Evolutionary conservation across 225 moss, liverwort and hornwort species (phyloP).

Genomic region (Bryoerythrophyllum caledonicum): DNA sequence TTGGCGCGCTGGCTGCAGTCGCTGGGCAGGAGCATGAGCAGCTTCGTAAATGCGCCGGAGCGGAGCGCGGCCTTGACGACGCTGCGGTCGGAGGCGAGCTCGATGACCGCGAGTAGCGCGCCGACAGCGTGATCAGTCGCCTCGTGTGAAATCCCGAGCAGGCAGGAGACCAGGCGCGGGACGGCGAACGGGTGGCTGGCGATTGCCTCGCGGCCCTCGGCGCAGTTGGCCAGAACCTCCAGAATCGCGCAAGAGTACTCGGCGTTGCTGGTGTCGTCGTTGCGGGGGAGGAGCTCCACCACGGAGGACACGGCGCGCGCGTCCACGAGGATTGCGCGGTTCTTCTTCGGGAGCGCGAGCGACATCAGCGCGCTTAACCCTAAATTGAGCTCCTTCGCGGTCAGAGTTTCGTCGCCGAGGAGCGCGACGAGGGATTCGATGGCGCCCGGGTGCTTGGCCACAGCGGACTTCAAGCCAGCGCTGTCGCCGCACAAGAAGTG

Average conservation of each 20-base stretch:
- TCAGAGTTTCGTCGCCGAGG: conserved; percentile 40
- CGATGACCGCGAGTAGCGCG: conserved; percentile 51
- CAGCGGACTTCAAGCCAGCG: conserved; percentile 27
- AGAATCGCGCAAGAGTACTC: conserved; percentile 65
- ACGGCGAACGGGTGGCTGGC: conserved; percentile 66
- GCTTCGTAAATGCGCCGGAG: conserved; percentile 67
- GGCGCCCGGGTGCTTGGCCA: conserved; percentile 42
- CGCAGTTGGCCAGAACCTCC: conserved; percentile 68
- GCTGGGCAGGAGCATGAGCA: conserved; percentile 70
- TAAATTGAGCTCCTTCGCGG: conserved; percentile 41
- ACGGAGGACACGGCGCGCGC: conserved; percentile 58
- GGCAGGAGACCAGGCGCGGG: conserved; percentile 52
- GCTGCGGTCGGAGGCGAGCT: conserved; percentile 51
- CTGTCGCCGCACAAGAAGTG: conserved; percentile 28
- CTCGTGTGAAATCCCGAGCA: conserved; percentile 49
- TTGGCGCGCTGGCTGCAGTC: conserved; percentile 61
- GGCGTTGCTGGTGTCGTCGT: conserved; percentile 31
- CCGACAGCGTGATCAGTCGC: conserved; percentile 74
- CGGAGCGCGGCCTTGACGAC: conserved; percentile 61
- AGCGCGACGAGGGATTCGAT: conserved; percentile 50
- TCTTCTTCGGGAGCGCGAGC: conserved; percentile 45
- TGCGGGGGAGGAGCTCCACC: conserved; percentile 56
- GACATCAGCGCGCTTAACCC: conserved; percentile 65
- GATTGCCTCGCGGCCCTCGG: conserved; percentile 83
- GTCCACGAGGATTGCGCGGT: conserved; percentile 58